Evolutionary conservation across 495 filamentous ascomycete species (phyloP).

Genomic region (Hypoxylon cercidicola): DNA sequence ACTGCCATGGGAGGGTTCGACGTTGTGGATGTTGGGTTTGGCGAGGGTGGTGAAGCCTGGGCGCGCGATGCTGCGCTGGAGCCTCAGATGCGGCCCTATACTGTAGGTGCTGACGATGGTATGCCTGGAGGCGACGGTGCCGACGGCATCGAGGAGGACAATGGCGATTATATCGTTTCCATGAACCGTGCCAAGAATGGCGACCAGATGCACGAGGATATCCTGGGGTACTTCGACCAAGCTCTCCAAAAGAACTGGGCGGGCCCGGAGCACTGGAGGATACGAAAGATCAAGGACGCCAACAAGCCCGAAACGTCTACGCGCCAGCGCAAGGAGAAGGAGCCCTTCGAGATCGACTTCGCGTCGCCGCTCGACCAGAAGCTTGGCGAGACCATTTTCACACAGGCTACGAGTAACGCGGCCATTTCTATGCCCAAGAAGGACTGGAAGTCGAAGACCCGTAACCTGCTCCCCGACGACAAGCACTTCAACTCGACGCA

Average conservation of each 20-base stretch:
- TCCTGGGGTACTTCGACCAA: slow-evolving; percentile 96
- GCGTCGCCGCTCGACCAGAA: slow-evolving; percentile 72
- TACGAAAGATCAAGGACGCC: slow-evolving; percentile 88
- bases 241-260: slow-evolving; percentile 97
- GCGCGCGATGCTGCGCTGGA: slow-evolving; percentile 73
- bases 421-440: slow-evolving; percentile 87
- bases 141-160: slow-evolving; percentile 68
- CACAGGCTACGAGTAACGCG: slow-evolving; percentile 80
- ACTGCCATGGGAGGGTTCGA: slow-evolving; percentile 81
- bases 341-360: slow-evolving; percentile 96
- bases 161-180: slow-evolving; percentile 74
- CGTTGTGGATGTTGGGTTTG: slow-evolving; percentile 72
- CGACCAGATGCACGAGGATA: slow-evolving; percentile 82
- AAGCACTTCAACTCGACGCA: slow-evolving; percentile 97
- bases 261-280: slow-evolving; percentile 98
- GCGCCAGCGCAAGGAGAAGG: slow-evolving; percentile 87
- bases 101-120: slow-evolving; percentile 62
- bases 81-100: slow-evolving; percentile 69
- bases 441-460: slow-evolving; percentile 92
- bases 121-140: slow-evolving; percentile 66
- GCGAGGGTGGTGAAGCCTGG: slow-evolving; percentile 81
- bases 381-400: slow-evolving; percentile 84
- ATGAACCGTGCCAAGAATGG: slow-evolving; percentile 70
- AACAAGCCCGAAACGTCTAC: slow-evolving; percentile 68
- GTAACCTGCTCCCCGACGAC: slow-evolving; percentile 95